phyloP scores from a whole-genome alignment of 1,139 yeast species.

The Geotrichum citri-aurantii region DNA sequence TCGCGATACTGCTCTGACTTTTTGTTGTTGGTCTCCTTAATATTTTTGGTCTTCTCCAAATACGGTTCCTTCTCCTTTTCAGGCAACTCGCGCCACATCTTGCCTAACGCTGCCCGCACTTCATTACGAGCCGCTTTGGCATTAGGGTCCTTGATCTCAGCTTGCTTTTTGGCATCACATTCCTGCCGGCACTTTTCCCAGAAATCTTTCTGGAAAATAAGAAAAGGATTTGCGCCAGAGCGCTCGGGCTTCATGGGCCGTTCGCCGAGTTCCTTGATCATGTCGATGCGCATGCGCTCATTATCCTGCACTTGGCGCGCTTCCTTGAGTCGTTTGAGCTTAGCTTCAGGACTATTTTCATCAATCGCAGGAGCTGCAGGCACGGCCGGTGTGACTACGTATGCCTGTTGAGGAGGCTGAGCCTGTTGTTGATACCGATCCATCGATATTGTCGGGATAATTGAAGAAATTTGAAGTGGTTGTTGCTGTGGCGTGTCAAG shows the following conservation, averaged over 20 bases:
- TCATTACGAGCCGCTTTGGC: conserved; percentile 39
- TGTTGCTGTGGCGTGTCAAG: not conserved
- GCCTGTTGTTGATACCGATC: conserved; percentile 2
- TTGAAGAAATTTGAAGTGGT: conserved; percentile 11
- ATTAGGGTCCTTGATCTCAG: conserved; percentile 29
- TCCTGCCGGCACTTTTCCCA: conserved; percentile 40
- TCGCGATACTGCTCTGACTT: conserved; percentile 35
- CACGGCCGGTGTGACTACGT: not conserved
- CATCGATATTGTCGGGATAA: conserved; percentile 2
- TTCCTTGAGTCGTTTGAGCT: conserved; percentile 25
- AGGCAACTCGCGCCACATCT: conserved; percentile 41
- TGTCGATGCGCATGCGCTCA: conserved; percentile 35
- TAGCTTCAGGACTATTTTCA: conserved; percentile 18
- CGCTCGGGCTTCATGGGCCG: conserved; percentile 40
- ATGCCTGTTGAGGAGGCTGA: not conserved
- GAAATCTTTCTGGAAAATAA: conserved; percentile 41
- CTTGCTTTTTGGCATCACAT: conserved; percentile 35
- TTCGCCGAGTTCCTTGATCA: conserved; percentile 37
- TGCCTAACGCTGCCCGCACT: conserved; percentile 40
- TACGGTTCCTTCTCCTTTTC: conserved; percentile 38
- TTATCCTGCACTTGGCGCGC: conserved; percentile 31
- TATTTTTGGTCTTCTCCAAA: conserved; percentile 33
- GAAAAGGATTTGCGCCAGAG: conserved; percentile 38
- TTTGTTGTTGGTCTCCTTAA: conserved; percentile 35
- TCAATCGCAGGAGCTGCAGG: not conserved